Percentiles rank a stretch among this genome's conserved stretches.
These are phyloP conservation scores for Trypanosomatidae sp. DNA, from an alignment of 208 protist genomes.

Conservation along the genomic window DNA sequence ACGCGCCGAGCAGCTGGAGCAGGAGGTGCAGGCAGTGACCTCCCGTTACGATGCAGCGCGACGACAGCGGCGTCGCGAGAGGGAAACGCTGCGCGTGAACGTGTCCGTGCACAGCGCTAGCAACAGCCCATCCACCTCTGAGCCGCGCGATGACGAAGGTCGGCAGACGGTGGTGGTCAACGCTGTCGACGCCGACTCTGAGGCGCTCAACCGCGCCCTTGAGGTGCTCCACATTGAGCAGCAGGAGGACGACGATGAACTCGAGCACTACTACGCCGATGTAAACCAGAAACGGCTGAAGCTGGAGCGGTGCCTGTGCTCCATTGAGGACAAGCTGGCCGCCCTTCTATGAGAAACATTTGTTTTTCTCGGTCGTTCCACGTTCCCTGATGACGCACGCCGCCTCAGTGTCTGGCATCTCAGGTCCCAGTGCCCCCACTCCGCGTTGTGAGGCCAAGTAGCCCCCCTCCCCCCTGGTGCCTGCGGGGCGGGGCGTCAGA, in stretches of 20 bases:
- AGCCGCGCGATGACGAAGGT: conserved; percentile 6
- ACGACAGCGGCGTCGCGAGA: conserved; percentile 22
- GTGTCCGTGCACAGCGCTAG: conserved; percentile 9
- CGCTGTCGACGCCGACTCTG: not conserved
- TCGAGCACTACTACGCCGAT: conserved; percentile 21
- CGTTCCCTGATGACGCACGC: not conserved
- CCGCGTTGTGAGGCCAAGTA: not conserved
- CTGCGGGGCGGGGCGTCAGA: not conserved
- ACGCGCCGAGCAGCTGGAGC: conserved; percentile 16
- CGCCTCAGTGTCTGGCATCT: not conserved
- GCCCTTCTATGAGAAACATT: not conserved
- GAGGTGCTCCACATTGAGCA: conserved; percentile 28
- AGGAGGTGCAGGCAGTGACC: conserved; percentile 23
- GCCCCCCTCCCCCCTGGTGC: not conserved
- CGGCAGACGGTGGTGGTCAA: not conserved
- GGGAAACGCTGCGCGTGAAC: conserved; percentile 23
- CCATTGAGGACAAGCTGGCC: conserved; percentile 23
- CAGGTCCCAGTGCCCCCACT: not conserved
- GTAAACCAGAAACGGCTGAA: conserved; percentile 24
- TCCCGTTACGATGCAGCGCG: conserved; percentile 21
- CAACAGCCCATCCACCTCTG: conserved; percentile 5
- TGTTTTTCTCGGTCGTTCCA: not conserved
- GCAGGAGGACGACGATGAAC: conserved; percentile 25
- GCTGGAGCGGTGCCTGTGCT: conserved; percentile 16
- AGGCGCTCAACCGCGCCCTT: conserved; percentile 14